Evolutionary conservation across 768 basidiomycete genomes (phyloP), one percentile per base, ranked within the genome.

Genomic region (Candolleomyces eurysporus): DNA sequence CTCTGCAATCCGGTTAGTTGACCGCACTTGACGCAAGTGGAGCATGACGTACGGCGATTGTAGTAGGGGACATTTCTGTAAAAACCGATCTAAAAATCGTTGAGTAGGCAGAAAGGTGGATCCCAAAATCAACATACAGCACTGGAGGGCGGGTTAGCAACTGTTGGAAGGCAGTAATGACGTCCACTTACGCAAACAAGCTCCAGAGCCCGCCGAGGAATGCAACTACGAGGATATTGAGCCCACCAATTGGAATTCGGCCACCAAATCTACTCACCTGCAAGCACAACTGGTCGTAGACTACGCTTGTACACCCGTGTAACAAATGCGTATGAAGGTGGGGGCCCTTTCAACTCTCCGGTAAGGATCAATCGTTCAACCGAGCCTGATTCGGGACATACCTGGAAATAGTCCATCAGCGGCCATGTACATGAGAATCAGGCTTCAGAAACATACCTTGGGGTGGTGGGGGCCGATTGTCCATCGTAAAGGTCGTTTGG

Each of bases 321-420:
- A 17, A 84, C 80, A 69, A 84, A 84, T n/a, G 80, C 79, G 74
- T 87, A 89, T 2, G 83, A 75, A 4, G 86, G 85, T 21, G 84
- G 78, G 59, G 82, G 65, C 59, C 79, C 75, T 87, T 19, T 14
- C 52, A 21, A 31, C 16, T 5, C 31, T 19, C 31, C 11, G 21
- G 21, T 39, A 17, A 32, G 52, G 30, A 11, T 39, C 17, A 31
- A 54, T 19, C n/a, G 30, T 30, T 30, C 30, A 51, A 30, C 19
- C 49, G 36, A 11, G 8, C 26, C 8, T 51, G 48, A n/a, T 19
- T 48, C 11, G 39, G 43, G 58, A 61, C 43, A 60, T 19, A 19
- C 42, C 36, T 36, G 26, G 14, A 51, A n/a, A 51, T 30, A 19
- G 30, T 22, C n/a, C 26, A 26, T 51, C 49, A 51, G 26, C 30